Evolutionary conservation across 345 rosid genomes (phyloP), one percentile per base, ranked within the genome.

Genomic region (Jatropha curcas): DNA sequence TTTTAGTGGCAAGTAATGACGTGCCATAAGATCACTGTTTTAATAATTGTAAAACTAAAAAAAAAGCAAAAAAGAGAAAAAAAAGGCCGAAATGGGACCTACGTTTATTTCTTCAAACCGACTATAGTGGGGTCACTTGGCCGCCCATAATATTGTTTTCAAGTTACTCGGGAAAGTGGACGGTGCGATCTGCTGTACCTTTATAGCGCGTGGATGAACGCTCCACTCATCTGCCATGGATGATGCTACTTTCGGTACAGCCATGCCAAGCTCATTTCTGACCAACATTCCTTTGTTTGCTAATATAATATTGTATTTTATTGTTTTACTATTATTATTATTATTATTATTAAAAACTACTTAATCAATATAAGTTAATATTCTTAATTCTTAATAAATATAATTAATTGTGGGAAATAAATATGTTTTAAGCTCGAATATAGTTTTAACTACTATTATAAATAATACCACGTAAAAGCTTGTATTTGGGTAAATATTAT

Each of bases 121-220:
- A 50, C 76, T 17, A 5, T 0, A 48, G 35, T 52, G 70, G 65
- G 59, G 13, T 58, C 65, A 67, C 70, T 1, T 50, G 8, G 65
- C 80, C 80, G 70, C 56, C 81, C 77, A 12, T 41, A 7, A 7
- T 41, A 41, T 41, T 41, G 31, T 1, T 8, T 11, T 7, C 30
- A 13, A 17, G 19, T 48, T 67, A 72, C 60, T 4, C 30, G 22
- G 4, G 34, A 64, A 71, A 51, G 60, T 31, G 76, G 60, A 67
- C 73, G 73, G 60, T 20, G 28, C 4, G 73, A 55, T 67, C 55
- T 3, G n/a, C 14, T 19, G 41, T 22, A 60, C 2, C 57, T 52
- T 65, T 16, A 0, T 2, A 39, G 46, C 35, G 46, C 56, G 72
- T n/a, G 33, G 4, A 11, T 7, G 20, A 13, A 51, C 71, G 71